Conservation (phyloP, 1,284 basidiomycete genomes). For the Trichosporon sp. region DNA sequence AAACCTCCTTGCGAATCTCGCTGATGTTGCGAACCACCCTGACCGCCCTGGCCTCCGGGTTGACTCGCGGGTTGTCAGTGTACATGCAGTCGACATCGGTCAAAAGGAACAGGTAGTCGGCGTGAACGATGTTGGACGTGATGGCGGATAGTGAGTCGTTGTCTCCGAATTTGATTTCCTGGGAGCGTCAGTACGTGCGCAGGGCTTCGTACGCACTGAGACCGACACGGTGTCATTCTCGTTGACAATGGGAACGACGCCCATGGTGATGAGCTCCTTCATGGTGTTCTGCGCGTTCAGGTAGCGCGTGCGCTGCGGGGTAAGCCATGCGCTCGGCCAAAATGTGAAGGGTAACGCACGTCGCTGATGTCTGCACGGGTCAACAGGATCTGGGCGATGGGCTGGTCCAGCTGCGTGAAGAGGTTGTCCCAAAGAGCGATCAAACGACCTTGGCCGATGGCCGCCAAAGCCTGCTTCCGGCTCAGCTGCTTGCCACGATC, state of each 20-base stretch:
- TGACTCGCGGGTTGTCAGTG: conserved; percentile 90
- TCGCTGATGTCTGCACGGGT: conserved; percentile 97
- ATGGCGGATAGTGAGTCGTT: conserved; percentile 98
- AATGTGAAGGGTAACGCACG: conserved; percentile 61
- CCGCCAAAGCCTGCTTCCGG: conserved; percentile 94
- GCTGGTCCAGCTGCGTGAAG: conserved; percentile 88
- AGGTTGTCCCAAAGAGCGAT: conserved; percentile 97
- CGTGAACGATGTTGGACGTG: conserved; percentile 93
- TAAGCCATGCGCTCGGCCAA: not conserved
- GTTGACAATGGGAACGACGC: conserved; percentile 91
- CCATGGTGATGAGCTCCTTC: conserved; percentile 82
- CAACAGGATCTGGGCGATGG: conserved; percentile 91
- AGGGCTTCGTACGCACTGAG: conserved; percentile 65
- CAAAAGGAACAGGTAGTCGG: conserved; percentile 93
- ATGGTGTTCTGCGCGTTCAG: conserved; percentile 93
- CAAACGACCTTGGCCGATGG: conserved; percentile 92
- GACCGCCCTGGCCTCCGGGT: conserved; percentile 78
- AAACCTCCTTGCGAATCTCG: conserved; percentile 79
- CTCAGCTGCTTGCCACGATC: conserved; percentile 79
- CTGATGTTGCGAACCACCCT: conserved; percentile 81
- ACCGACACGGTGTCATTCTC: conserved; percentile 96
- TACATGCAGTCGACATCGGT: conserved; percentile 95
- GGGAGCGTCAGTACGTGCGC: conserved; percentile 21
- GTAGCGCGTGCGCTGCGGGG: conserved; percentile 79
- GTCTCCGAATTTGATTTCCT: conserved; percentile 99